Conservation (phyloP, 495 filamentous ascomycete genomes). For the Aspergillus steynii region DNA sequence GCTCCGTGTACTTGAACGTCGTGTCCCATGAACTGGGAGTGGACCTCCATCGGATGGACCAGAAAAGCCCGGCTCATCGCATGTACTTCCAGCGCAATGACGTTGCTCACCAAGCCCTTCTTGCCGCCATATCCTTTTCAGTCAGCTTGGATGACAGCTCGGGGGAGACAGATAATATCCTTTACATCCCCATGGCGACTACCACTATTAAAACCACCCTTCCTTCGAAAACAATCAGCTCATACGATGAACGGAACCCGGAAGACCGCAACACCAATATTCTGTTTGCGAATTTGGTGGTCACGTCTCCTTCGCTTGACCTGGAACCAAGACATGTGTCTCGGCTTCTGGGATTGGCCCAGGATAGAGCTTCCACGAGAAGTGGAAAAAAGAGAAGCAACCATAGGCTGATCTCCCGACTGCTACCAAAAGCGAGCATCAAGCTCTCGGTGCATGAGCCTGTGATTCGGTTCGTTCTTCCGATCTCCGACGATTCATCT, state of each 20-base stretch:
- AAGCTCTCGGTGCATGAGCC: slow-evolving; percentile 97
- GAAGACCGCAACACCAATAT: slow-evolving; percentile 95
- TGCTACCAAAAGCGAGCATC: slow-evolving; percentile 91
- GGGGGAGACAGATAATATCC: slow-evolving; percentile 78
- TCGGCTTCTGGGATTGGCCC: slow-evolving; percentile 73
- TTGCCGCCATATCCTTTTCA: slow-evolving; percentile 89
- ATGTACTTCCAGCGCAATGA: slow-evolving; percentile 98
- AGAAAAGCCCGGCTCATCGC: slow-evolving; percentile 89
- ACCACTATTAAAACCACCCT: slow-evolving; percentile 93
- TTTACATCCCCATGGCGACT: slow-evolving; percentile 97
- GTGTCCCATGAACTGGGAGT: slow-evolving; percentile 95
- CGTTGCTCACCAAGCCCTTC: slow-evolving; percentile 90
- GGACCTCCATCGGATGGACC: slow-evolving; percentile 90
- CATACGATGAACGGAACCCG: slow-evolving; percentile 69
- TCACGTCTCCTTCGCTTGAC: slow-evolving; percentile 94
- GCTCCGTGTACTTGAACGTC: slow-evolving; percentile 75
- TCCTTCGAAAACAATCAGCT: slow-evolving; percentile 89
- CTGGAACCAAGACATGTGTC: slow-evolving; percentile 93
- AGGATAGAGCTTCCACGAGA: slow-evolving; percentile 52
- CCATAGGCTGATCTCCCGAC: slow-evolving; percentile 79
- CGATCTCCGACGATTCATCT: slow-evolving; percentile 63
- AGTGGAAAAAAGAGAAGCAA: slow-evolving; percentile 46
- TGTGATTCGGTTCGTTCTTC: slow-evolving; percentile 84
- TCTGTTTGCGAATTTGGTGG: slow-evolving; percentile 90
- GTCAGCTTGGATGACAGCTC: slow-evolving; percentile 87